phyloP scores from a whole-genome alignment of 164 flowering plant genomes.

The Piper longum region DNA sequence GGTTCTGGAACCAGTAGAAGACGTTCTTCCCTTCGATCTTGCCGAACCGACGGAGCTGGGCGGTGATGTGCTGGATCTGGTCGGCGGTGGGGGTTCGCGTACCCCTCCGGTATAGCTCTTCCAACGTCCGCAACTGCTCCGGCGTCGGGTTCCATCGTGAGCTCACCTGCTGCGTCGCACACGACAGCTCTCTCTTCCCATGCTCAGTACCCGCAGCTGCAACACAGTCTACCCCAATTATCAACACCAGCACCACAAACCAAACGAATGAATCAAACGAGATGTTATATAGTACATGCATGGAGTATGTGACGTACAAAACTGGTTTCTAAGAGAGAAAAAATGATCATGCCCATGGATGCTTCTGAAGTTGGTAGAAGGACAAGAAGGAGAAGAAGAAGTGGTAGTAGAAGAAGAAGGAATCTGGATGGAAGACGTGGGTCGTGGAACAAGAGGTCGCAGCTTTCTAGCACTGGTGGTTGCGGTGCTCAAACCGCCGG shows the following conservation, averaged over 20 bases:
- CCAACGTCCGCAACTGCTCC: conserved; percentile 59
- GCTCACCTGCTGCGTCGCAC: conserved; percentile 34
- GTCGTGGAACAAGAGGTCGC: conserved; percentile 51
- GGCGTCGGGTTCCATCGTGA: conserved; percentile 92
- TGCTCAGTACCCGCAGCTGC: conserved; percentile 24
- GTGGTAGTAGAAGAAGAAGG: conserved; percentile 2
- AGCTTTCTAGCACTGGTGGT: conserved; percentile 40
- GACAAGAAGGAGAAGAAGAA: not conserved
- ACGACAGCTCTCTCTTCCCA: conserved; percentile 28
- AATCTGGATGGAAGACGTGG: conserved; percentile 9
- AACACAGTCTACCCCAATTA: not conserved
- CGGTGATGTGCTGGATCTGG: conserved; percentile 70
- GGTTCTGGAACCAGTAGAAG: conserved; percentile 94
- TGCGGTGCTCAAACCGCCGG: conserved; percentile 34
- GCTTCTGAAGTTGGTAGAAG: conserved; percentile 10
- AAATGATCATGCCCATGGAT: conserved; percentile 27
- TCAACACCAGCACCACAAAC: no score
- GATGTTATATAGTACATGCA: not conserved
- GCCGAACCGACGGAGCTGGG: conserved; percentile 69
- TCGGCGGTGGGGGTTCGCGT: conserved; percentile 77
- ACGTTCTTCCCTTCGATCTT: conserved; percentile 90
- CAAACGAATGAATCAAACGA: not conserved
- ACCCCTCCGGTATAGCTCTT: conserved; percentile 59
- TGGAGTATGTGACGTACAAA: conserved; percentile 14
- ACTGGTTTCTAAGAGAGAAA: conserved; percentile 35